Percentiles rank a stretch among this genome's conserved stretches.
These are phyloP conservation scores for Sarcodon sp. DNA, from an alignment of 768 basidiomycete genomes.

Conservation along the genomic window DNA sequence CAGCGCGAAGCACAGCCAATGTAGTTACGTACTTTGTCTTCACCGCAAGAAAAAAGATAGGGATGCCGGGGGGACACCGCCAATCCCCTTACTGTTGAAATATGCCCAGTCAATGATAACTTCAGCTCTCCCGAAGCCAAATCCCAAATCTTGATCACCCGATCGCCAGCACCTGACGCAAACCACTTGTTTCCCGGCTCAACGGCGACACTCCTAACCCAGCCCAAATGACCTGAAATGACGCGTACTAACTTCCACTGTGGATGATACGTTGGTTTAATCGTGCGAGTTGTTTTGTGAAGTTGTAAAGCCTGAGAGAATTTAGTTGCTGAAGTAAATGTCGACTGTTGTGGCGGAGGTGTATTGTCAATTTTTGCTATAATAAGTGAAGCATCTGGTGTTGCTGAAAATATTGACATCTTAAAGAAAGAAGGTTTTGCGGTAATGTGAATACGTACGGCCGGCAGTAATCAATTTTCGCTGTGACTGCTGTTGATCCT, in stretches of 20 bases:
- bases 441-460: slow-evolving; percentile 26
- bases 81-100: slow-evolving; percentile 89
- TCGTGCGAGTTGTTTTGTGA: slow-evolving; percentile 86
- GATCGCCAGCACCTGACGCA: slow-evolving; percentile 93
- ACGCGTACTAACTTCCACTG: slow-evolving; percentile 95
- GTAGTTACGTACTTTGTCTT: slow-evolving; percentile 70
- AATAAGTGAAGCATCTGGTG: slow-evolving; percentile 38
- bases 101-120: slow-evolving; percentile 94
- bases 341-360: slow-evolving; percentile 53
- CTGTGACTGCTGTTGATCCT: slow-evolving; percentile 24
- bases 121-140: slow-evolving; percentile 94
- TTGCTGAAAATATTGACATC: slow-evolving; percentile 21
- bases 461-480: slow-evolving; percentile 66
- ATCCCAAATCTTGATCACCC: slow-evolving; percentile 99
- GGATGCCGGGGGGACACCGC: slow-evolving; percentile 91
- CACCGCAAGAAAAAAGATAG: slow-evolving; percentile 93
- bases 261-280: slow-evolving; percentile 93
- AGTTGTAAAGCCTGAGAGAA: slow-evolving; percentile 85
- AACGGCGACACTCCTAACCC: slow-evolving; percentile 93
- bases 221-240: slow-evolving; percentile 95
- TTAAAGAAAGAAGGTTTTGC: background rate
- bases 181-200: slow-evolving; percentile 99
- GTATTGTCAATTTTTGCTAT: slow-evolving; percentile 69
- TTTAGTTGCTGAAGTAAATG: slow-evolving; percentile 47
- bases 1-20: background rate